Conservation (phyloP, 495 filamentous ascomycete species). For the Daldinia decipiens region DNA sequence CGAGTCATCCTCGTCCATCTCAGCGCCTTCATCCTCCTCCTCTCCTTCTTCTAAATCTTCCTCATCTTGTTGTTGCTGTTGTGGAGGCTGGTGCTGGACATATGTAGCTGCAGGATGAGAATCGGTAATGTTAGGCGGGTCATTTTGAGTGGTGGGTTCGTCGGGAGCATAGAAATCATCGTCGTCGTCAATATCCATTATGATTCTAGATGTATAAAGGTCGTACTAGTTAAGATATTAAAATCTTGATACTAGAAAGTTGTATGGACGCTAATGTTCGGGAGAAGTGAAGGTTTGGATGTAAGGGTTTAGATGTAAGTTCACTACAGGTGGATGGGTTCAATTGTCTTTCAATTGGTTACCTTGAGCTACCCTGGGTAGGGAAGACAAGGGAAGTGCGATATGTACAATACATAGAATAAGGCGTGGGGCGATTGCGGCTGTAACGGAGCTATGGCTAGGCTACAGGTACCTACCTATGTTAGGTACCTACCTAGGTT, state of each 20-base stretch:
- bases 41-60: conserved; percentile 68
- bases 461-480: neutral
- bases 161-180: conserved; percentile 74
- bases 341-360: neutral
- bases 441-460: conserved; percentile 9
- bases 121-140: conserved; percentile 14
- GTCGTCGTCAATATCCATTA: conserved; percentile 75
- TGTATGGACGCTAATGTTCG: too few species aligned
- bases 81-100: conserved; percentile 26
- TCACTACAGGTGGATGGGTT: neutral
- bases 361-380: neutral
- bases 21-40: conserved; percentile 74
- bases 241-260: neutral
- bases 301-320: neutral
- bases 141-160: conserved; percentile 52
- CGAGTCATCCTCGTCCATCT: conserved; percentile 77
- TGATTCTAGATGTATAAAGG: conserved; percentile 10
- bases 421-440: neutral
- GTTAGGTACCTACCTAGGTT: neutral
- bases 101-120: conserved; percentile 6
- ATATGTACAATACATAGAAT: neutral
- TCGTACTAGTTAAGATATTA: neutral
- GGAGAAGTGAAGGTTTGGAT: neutral
- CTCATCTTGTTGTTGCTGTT: conserved; percentile 37
- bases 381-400: neutral